Evolutionary conservation across 257 asterid species (phyloP).

Genomic region (Capsicum baccatum): DNA sequence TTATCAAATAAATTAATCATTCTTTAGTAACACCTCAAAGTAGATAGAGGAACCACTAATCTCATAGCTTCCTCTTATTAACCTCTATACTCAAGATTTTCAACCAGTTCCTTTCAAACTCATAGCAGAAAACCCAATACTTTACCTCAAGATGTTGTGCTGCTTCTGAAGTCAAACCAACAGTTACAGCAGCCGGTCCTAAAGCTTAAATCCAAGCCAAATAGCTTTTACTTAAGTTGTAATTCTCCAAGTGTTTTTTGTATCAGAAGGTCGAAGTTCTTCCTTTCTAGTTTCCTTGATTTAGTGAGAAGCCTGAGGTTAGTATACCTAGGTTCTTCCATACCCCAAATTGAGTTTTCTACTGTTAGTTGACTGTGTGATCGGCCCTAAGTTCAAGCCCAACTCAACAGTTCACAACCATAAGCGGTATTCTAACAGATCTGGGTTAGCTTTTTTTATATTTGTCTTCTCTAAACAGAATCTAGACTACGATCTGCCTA

Average conservation of each 20-base stretch:
- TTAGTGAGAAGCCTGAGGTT: constrained; percentile 11
- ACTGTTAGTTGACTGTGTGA: background rate
- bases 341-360: background rate
- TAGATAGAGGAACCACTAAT: constrained; percentile 9
- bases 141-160: constrained; percentile 91
- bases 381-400: background rate
- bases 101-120: background rate
- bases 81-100: background rate
- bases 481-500: too few relatives aligned
- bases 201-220: background rate
- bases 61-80: background rate
- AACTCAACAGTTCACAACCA: background rate
- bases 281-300: constrained; percentile 7
- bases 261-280: background rate
- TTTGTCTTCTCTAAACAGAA: too few relatives aligned
- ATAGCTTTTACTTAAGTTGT: constrained; percentile 13
- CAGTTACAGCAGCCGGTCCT: constrained; percentile 92
- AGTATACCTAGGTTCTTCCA: background rate
- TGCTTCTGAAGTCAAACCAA: constrained; percentile 91
- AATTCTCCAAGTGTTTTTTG: background rate
- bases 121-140: background rate
- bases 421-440: background rate
- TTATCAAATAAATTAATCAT: background rate
- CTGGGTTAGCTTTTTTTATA: background rate
- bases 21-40: background rate